Conservation (phyloP, 177 flowering plant genomes). For the Vitis hybrid region DNA sequence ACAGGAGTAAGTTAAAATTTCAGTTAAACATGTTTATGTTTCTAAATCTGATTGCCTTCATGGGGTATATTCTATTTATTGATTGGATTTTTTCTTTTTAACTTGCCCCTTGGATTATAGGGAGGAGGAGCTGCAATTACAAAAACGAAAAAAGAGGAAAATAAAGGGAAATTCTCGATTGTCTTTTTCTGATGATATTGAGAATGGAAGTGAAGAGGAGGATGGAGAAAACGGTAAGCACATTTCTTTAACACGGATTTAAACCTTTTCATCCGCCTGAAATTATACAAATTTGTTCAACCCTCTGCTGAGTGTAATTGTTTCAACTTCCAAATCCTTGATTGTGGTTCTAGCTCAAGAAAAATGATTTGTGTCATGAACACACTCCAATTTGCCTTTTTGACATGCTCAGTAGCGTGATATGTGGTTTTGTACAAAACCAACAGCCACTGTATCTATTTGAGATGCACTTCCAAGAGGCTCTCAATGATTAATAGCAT, state of each 20-base stretch:
- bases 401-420: too few species aligned
- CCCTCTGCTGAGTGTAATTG: too few species aligned
- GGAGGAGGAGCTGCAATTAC: conserved; percentile 85
- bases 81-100: neutral
- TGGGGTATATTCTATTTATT: neutral
- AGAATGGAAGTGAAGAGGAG: conserved; percentile 78
- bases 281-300: too few species aligned
- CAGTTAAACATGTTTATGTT: neutral
- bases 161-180: conserved; percentile 69
- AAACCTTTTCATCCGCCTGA: too few species aligned
- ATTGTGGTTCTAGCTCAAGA: too few species aligned
- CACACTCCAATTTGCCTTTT: too few species aligned
- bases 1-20: conserved; percentile 70
- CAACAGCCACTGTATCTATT: too few species aligned
- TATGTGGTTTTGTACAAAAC: too few species aligned
- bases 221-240: conserved; percentile 50
- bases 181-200: conserved; percentile 86
- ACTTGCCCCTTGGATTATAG: conserved; percentile 25
- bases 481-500: too few species aligned
- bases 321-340: too few species aligned
- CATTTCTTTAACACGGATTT: neutral
- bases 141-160: conserved; percentile 87
- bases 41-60: neutral
- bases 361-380: too few species aligned
- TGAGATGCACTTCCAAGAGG: too few species aligned